These are phyloP conservation scores for Sporisorium reilianum DNA, from an alignment of 1,284 basidiomycete genomes.

Conservation along the genomic window DNA sequence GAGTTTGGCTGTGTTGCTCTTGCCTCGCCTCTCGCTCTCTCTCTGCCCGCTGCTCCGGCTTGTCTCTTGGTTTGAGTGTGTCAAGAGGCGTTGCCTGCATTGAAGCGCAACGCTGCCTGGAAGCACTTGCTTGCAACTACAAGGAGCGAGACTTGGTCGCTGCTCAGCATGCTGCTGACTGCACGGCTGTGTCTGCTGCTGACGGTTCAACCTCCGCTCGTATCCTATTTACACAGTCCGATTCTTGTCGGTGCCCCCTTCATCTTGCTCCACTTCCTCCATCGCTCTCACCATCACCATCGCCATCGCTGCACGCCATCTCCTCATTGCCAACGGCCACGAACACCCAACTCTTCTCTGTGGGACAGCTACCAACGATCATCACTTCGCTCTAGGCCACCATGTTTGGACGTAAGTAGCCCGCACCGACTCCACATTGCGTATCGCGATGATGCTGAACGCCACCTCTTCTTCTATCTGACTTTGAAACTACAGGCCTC, in stretches of 20 bases:
- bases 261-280: constrained; percentile 2
- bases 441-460: neutral
- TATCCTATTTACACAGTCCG: constrained; percentile 40
- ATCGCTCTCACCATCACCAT: constrained; percentile 12
- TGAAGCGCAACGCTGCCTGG: too few species aligned
- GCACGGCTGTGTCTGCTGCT: neutral
- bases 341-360: neutral
- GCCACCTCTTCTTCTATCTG: neutral
- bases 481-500: too few species aligned
- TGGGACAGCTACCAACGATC: neutral
- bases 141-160: neutral
- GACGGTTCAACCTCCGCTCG: constrained; percentile 26
- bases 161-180: too few species aligned
- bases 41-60: neutral
- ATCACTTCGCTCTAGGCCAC: constrained; percentile 4
- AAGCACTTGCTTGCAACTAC: too few species aligned
- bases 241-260: constrained; percentile 7
- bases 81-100: too few species aligned
- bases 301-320: neutral
- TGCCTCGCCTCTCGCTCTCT: neutral
- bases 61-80: too few species aligned
- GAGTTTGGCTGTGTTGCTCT: neutral
- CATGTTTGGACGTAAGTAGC: constrained; percentile 35
- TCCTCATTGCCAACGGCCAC: neutral
- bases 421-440: neutral